phyloP scores from a whole-genome alignment of 2,329 filamentous ascomycete genomes.

The Penicillium sp. region DNA sequence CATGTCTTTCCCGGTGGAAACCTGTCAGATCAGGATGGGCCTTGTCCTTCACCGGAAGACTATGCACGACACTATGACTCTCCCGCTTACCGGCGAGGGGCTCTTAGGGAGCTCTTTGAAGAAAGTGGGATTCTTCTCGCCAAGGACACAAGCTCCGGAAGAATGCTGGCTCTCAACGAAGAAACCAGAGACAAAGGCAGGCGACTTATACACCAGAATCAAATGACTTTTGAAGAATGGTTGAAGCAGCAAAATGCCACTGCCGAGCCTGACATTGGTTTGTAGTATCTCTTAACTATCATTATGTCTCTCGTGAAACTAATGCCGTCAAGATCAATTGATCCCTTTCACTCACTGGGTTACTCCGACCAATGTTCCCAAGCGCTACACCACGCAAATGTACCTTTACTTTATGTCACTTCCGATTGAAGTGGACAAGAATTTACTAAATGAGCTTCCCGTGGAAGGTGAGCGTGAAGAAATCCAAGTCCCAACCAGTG shows the following conservation, averaged over 20 bases:
- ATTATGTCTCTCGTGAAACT: too few relatives aligned
- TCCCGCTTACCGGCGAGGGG: conserved; percentile 68
- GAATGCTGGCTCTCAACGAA: conserved; percentile 57
- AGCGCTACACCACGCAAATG: conserved; percentile 92
- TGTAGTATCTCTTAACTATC: background rate
- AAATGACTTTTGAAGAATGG: conserved; percentile 63
- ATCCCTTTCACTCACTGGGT: conserved; percentile 89
- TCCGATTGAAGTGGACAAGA: conserved; percentile 30
- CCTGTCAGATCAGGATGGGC: conserved; percentile 68
- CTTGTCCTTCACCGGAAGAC: conserved; percentile 47
- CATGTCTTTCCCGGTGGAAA: conserved; percentile 94
- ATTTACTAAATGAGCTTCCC: conserved; percentile 30
- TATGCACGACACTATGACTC: conserved; percentile 63
- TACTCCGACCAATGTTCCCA: conserved; percentile 64
- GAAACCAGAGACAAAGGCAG: conserved; percentile 60
- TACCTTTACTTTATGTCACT: conserved; percentile 84
- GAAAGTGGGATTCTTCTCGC: conserved; percentile 86
- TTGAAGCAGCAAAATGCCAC: conserved; percentile 37
- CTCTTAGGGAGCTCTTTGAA: conserved; percentile 88
- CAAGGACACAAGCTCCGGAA: conserved; percentile 33
- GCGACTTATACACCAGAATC: conserved; percentile 60
- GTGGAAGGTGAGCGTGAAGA: conserved; percentile 46
- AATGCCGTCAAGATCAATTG: conserved; percentile 52
- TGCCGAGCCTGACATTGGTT: conserved; percentile 54
- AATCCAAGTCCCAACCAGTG: conserved; percentile 64